These are phyloP conservation scores for Bipolaris sorokiniana DNA, from an alignment of 2,329 filamentous ascomycete genomes.

Conservation along the genomic window DNA sequence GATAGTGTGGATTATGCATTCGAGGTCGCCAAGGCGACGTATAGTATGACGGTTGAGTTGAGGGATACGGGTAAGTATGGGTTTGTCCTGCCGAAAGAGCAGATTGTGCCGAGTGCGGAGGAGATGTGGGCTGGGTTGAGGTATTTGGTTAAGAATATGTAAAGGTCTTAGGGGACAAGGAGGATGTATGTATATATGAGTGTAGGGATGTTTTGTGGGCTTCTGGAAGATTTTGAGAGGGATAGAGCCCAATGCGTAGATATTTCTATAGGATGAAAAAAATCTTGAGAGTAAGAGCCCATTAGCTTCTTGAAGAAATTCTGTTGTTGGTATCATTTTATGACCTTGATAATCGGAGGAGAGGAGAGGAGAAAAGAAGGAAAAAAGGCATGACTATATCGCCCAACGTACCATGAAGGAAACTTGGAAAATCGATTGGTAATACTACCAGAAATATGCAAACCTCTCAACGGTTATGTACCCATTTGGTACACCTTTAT, in stretches of 20 bases:
- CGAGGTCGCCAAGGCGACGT: conserved; percentile 52
- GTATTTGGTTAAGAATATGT: conserved; percentile 26
- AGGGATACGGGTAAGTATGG: conserved; percentile 57
- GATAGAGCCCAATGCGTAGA: neutral
- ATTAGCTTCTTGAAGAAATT: too few relatives aligned
- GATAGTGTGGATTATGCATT: conserved; percentile 54
- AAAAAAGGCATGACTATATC: too few relatives aligned
- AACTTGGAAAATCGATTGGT: too few relatives aligned
- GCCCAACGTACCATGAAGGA: too few relatives aligned
- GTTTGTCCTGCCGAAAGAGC: conserved; percentile 57
- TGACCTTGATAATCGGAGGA: too few relatives aligned
- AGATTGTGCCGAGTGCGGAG: conserved; percentile 56
- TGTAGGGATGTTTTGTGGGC: neutral
- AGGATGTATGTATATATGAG: neutral
- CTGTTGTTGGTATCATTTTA: too few relatives aligned
- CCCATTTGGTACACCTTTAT: too few relatives aligned
- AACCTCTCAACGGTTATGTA: too few relatives aligned
- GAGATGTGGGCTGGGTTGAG: conserved; percentile 56
- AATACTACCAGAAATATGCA: too few relatives aligned
- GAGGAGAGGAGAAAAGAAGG: too few relatives aligned
- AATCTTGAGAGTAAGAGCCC: too few relatives aligned
- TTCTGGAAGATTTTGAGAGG: neutral
- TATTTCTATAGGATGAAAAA: too few relatives aligned
- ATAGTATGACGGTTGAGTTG: conserved; percentile 58
- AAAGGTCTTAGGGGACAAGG: neutral